Evolutionary conservation across 768 basidiomycete species (phyloP).

Genomic region (Naematelia aurantialba): DNA sequence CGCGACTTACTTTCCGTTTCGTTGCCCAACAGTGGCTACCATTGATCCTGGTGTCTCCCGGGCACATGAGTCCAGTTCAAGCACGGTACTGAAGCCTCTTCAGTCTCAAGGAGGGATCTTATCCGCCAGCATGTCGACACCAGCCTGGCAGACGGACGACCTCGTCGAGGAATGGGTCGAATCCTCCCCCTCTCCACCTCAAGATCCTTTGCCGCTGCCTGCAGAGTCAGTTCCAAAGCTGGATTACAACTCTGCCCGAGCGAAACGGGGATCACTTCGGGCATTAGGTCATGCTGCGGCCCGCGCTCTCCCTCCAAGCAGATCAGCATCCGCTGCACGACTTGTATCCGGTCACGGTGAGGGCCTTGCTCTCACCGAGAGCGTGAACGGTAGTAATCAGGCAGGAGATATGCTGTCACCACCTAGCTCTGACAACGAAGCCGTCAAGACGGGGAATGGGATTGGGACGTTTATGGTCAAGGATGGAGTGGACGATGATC

Average conservation of each 20-base stretch:
- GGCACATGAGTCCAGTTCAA: too few species aligned
- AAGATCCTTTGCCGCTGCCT: constrained; percentile 51
- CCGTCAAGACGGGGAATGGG: constrained; percentile 1
- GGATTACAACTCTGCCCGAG: constrained; percentile 25
- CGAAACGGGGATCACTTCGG: constrained; percentile 39
- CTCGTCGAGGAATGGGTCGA: constrained; percentile 90
- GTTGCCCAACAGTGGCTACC: too few species aligned
- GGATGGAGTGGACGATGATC: constrained; percentile 40
- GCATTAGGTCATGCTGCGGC: constrained; percentile 36
- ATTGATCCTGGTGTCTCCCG: too few species aligned
- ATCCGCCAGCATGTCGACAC: constrained; percentile 17
- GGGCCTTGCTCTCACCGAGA: constrained; percentile 10
- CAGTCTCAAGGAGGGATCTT: too few species aligned
- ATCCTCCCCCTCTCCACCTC: constrained; percentile 45
- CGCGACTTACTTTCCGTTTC: constrained; percentile 15
- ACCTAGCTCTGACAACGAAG: constrained; percentile 35
- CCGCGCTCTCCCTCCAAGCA: constrained; percentile 22
- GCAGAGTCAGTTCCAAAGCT: constrained; percentile 54
- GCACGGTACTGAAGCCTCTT: too few species aligned
- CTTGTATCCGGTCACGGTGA: constrained; percentile 41
- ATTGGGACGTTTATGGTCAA: constrained; percentile 43
- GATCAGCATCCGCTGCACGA: constrained; percentile 12
- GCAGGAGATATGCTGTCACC: constrained; percentile 25
- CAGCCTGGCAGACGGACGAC: constrained; percentile 61
- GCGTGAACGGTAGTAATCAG: constrained; percentile 13